Evolutionary conservation across 75 land plant species (phyloP), one percentile per base, ranked within the genome.

Genomic region (Larix kaempferi): DNA sequence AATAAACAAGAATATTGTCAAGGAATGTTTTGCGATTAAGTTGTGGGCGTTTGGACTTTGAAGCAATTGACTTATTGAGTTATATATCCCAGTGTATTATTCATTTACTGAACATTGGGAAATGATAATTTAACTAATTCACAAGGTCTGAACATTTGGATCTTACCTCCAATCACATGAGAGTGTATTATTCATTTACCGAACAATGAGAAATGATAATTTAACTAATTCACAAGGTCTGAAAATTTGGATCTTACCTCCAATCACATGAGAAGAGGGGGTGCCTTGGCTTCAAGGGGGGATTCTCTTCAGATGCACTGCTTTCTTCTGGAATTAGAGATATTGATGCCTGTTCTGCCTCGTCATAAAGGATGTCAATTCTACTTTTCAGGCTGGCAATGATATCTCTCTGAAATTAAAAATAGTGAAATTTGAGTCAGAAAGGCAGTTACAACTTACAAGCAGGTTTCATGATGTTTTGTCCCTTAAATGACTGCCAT

Each of bases 241-340:
- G 17, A 19, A n/a, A 67, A 67, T 35, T 19, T 21, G 21, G 12
- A 15, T 67, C 72, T 37, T 39, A 67, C 72, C 72, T 67, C 72
- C 72, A 67, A 39, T 67, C 39, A 67, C 72, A 67, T 39, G 44
- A 67, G 52, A 67, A 39, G 23, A 67, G 12, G 22, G 72, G 29
- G 22, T 66, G 22, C 67, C 39, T 35, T 67, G 37, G 72, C 72
- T 67, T 39, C 72, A 55, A 54, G 21, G 23, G 75, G 57, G 75
- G 25, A 8, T 29, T 29, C 33, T 29, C 33, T 29, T 29, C 33
- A 29, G 33, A 29, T 29, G 0, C 33, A 29, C 33, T 29, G 33
- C 33, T 29, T 29, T 29, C 33, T 29, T 29, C 33, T 29, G 33
- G 33, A 29, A 29, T 29, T 29, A 29, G 33, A 29, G 33, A 29